Conservation (phyloP, 2,329 filamentous ascomycete species). For the Herpotrichia juniperi region DNA sequence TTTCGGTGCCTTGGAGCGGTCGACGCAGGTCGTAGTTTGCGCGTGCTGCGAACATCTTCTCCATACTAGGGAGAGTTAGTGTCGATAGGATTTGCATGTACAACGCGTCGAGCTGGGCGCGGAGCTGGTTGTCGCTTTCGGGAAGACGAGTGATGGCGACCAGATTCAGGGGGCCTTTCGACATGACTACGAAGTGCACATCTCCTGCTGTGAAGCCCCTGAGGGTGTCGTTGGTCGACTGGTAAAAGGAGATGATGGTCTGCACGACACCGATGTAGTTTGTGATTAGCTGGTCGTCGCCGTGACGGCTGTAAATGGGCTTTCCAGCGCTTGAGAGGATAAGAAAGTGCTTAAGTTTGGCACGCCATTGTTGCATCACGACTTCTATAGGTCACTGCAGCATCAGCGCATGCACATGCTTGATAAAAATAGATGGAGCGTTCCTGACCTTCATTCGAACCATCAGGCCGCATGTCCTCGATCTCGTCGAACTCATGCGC, state of each 20-base stretch:
- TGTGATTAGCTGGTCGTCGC: conserved; percentile 87
- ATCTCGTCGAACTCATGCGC: conserved; percentile 79
- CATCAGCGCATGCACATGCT: conserved; percentile 23
- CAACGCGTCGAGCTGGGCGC: conserved; percentile 85
- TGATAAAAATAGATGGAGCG: conserved; percentile 17
- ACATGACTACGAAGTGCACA: conserved; percentile 83
- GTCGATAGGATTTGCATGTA: conserved; percentile 99
- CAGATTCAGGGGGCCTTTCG: conserved; percentile 86
- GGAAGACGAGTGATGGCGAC: conserved; percentile 89
- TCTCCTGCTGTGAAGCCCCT: conserved; percentile 86
- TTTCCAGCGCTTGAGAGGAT: conserved; percentile 96
- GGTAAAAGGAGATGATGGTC: conserved; percentile 97
- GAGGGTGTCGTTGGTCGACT: conserved; percentile 77
- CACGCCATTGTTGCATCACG: conserved; percentile 78
- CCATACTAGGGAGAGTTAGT: conserved; percentile 84
- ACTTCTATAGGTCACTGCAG: conserved; percentile 42
- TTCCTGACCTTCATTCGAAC: conserved; percentile 65
- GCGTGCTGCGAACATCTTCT: conserved; percentile 83
- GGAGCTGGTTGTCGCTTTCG: conserved; percentile 90
- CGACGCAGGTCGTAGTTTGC: conserved; percentile 93
- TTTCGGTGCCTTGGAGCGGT: conserved; percentile 89
- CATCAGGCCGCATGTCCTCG: conserved; percentile 62
- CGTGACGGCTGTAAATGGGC: conserved; percentile 95
- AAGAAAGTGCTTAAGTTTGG: conserved; percentile 95
- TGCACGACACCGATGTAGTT: conserved; percentile 94